Evolutionary conservation across 257 asterid genomes (phyloP), one percentile per base, ranked within the genome.

Genomic region (Lycium barbarum): DNA sequence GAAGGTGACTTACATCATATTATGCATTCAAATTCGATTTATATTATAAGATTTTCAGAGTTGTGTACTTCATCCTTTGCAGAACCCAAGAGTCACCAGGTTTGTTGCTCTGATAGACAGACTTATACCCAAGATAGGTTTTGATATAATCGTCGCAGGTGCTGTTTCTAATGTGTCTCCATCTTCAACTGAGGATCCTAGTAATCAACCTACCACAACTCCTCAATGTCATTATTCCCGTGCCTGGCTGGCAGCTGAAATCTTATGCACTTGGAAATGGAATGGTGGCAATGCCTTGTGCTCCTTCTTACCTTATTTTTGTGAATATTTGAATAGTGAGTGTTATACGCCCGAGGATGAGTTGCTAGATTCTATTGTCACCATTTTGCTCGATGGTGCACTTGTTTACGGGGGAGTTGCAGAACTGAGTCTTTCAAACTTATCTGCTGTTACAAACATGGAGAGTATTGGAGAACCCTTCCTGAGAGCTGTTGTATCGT

Each of bases 221-320:
- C 87, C 88, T 84, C 88, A 84, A 66, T 85, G 87, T 86, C 91
- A 83, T 43, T 86, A 88, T 90, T 85, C 97, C 83, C 97, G 99
- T 63, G 93, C 98, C 80, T 97, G 99, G 99, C 98, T 97, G 88
- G 99, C 98, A 79, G 98, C 94, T 84, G 99, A 97, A 90, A 90
- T 97, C 68, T 91, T 97, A 82, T 97, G 99, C 93, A 87, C 98
- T 61, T 94, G 98, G 98, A 90, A 92, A 84, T 97, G 99, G 99
- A 89, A 86, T 85, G 94, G 96, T 61, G 98, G 98, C 85, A 89
- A 88, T 89, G 98, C 91, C 86, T 85, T 87, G 87, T 84, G 91
- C 85, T 89, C 98, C 47, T 93, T 97, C 87, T 82, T 97, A 57
- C 96, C 97, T 68, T 86, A 91, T 68, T 90, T 97, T 49, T 83